Evolutionary conservation across 257 asterid genomes (phyloP), one percentile per base, ranked within the genome.

Genomic region (Capsicum pubescens): DNA sequence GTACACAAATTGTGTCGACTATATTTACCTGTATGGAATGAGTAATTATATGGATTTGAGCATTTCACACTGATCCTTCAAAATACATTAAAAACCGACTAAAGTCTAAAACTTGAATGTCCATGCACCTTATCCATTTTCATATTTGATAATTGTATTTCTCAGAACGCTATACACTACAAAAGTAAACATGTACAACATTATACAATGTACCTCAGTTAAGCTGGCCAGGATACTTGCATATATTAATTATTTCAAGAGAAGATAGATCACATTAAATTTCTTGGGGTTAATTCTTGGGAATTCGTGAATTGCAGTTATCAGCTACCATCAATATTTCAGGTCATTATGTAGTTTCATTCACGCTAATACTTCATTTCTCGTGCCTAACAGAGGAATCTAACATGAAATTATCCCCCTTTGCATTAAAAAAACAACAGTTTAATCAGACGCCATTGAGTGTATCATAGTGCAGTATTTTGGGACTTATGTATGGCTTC

Each of bases 171-270:
- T 16, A 70, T 5, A 70, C 32, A 32, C 55, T 12, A 74, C 61
- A 74, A 6, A 74, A 74, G 81, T 21, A 74, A 74, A 74, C 81
- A 74, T 12, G 81, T 74, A 44, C 44, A 74, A 50, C 81, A 74
- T 50, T 50, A 21, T 74, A 50, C 60, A 50, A 74, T 74, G 61
- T 74, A 74, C 19, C 46, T 74, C 44, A 74, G 81, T 60, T 21
- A 74, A 14, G 44, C 16, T 11, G 72, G 9, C 12, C 71, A 26
- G 17, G 46, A 32, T 32, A 66, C n/a, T 32, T 66, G 72, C 44
- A 66, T 46, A 48, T 72, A 63, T 66, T 74, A 13, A 74, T 74
- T 50, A 74, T 50, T 50, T 50, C 42, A 50, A 74, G 46, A 26
- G 61, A 74, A 50, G n/a, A 50, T 19, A 50, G 36, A 74, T 36